These are phyloP conservation scores for Myotisia sp. DNA, from an alignment of 2,329 filamentous ascomycete genomes.

Conservation along the genomic window DNA sequence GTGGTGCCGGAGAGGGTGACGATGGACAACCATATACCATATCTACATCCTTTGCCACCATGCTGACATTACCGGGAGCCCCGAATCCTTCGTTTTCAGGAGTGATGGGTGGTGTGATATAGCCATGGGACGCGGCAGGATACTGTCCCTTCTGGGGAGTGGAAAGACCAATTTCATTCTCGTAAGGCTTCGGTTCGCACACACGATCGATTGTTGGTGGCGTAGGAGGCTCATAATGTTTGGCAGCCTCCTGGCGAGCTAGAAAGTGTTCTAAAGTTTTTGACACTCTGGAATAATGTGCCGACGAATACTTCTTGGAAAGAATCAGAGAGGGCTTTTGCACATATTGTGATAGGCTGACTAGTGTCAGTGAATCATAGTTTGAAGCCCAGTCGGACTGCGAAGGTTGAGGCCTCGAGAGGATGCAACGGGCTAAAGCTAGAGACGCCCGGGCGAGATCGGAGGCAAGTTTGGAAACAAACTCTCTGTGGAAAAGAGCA, in stretches of 20 bases:
- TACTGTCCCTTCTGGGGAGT: slow-evolving; percentile 30
- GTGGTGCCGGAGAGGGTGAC: slow-evolving; percentile 25
- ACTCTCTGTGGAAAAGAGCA: slow-evolving; percentile 89
- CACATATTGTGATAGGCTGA: slow-evolving; percentile 50
- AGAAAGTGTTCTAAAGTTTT: slow-evolving; percentile 53
- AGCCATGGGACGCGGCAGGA: slow-evolving; percentile 27
- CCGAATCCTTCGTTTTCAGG: slow-evolving; percentile 31
- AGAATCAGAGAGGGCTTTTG: slow-evolving; percentile 54
- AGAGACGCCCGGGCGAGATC: slow-evolving; percentile 80
- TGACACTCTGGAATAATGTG: slow-evolving; percentile 51
- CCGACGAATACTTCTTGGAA: slow-evolving; percentile 53
- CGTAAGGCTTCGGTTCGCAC: slow-evolving; percentile 28
- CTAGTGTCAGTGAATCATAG: slow-evolving; percentile 39
- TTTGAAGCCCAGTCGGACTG: slow-evolving; percentile 58
- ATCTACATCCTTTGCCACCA: slow-evolving; percentile 18
- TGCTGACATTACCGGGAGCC: slow-evolving; percentile 22
- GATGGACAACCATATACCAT: slow-evolving; percentile 21
- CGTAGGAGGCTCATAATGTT: slow-evolving; percentile 29
- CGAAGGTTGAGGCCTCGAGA: slow-evolving; percentile 62
- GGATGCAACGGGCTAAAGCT: slow-evolving; percentile 71
- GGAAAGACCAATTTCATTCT: slow-evolving; percentile 28
- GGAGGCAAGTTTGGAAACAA: slow-evolving; percentile 82
- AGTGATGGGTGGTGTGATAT: slow-evolving; percentile 36
- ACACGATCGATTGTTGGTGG: slow-evolving; percentile 27
- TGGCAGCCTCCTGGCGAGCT: slow-evolving; percentile 45